phyloP scores from a whole-genome alignment of 352 stramenopile genomes.

The Pythium pyrilobum region DNA sequence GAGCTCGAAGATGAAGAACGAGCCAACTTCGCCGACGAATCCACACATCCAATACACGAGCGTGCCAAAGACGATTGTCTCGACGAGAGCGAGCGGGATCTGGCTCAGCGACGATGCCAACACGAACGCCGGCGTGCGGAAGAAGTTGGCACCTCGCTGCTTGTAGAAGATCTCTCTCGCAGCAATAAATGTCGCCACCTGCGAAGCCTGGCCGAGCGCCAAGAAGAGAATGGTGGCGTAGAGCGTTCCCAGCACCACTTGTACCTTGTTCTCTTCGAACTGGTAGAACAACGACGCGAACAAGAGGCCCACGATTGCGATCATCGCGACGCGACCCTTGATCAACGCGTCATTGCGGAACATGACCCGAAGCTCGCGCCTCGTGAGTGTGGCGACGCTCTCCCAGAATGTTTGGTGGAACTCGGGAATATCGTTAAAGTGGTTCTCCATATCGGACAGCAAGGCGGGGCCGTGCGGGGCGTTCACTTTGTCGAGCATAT shows the following conservation, averaged over 20 bases:
- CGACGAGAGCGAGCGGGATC: constrained; percentile 31
- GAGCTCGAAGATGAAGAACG: constrained; percentile 54
- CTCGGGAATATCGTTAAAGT: constrained; percentile 6
- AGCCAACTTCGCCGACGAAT: constrained; percentile 24
- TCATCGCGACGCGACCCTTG: constrained; percentile 19
- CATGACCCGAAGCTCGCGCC: constrained; percentile 48
- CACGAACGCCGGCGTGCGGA: constrained; percentile 55
- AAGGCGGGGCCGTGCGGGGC: constrained; percentile 84
- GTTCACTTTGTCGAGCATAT: constrained; percentile 63
- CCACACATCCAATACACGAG: constrained; percentile 76
- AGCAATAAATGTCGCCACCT: constrained; percentile 60
- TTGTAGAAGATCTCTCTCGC: constrained; percentile 57
- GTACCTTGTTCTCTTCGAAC: constrained; percentile 14
- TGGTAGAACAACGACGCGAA: constrained; percentile 21
- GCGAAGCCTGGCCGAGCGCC: constrained; percentile 28
- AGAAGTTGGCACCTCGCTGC: constrained; percentile 65
- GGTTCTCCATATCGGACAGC: constrained; percentile 45
- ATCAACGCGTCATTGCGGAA: constrained; percentile 28
- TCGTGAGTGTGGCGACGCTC: constrained; percentile 2
- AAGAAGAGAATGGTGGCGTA: constrained; percentile 1
- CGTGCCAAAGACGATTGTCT: constrained; percentile 60
- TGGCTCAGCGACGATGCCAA: constrained; percentile 39
- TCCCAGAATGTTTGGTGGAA: constrained; percentile 16
- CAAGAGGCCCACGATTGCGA: constrained; percentile 23
- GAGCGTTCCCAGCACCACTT: constrained; percentile 41